These are phyloP conservation scores for Saccharomycopsis fibuligera DNA, from an alignment of 805 yeast genomes.

Conservation along the genomic window DNA sequence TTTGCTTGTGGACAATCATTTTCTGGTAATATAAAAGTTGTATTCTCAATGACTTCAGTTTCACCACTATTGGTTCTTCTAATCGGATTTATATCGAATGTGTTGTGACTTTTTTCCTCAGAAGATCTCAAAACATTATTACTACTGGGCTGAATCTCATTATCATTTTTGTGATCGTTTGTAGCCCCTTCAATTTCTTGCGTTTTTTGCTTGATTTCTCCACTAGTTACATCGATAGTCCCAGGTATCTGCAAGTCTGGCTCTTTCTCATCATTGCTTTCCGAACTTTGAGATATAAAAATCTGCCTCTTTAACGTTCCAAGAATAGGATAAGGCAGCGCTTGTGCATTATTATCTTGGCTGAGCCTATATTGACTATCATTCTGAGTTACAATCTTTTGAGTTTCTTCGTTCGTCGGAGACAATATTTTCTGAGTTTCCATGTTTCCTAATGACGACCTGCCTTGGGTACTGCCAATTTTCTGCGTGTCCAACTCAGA, in stretches of 20 bases:
- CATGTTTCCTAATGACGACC: background rate
- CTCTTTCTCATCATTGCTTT: slow-evolving; percentile 4
- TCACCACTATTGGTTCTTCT: too few species aligned
- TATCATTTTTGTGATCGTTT: background rate
- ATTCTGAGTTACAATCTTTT: background rate
- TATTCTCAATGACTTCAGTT: background rate
- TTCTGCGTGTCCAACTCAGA: background rate
- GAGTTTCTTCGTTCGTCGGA: background rate
- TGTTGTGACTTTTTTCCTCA: background rate
- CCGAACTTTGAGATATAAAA: slow-evolving; percentile 7
- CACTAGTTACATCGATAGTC: slow-evolving; percentile 8
- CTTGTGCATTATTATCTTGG: background rate
- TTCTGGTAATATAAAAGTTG: background rate
- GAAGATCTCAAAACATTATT: background rate
- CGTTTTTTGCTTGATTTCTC: background rate
- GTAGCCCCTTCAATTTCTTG: too few species aligned
- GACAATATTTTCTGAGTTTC: slow-evolving; percentile 1
- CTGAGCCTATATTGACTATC: too few species aligned
- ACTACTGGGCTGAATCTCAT: background rate
- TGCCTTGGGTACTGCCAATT: background rate
- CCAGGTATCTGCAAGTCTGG: slow-evolving; percentile 18
- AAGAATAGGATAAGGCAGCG: background rate
- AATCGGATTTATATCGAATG: too few species aligned
- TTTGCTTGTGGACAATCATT: too few species aligned
- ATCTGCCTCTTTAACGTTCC: background rate